Base-by-base conservation (phyloP, 352 stramenopile species). In the Phytopythium montanum region DNA sequence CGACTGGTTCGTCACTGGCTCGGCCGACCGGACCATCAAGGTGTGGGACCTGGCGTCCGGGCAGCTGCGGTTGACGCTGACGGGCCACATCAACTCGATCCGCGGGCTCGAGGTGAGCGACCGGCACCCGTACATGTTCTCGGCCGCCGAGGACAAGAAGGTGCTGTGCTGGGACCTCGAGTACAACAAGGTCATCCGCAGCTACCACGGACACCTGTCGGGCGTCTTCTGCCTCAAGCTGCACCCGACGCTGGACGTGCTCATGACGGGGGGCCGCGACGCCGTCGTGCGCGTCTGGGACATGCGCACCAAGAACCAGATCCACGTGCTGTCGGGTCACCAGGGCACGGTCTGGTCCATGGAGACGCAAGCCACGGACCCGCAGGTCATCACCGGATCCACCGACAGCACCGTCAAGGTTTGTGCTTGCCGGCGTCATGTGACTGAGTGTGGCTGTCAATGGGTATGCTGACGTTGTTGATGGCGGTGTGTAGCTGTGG, bases 121-220 rank as follows among this genome's bases (percentile, higher is more conserved):
- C 5, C 87, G 97, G 53, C 96, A 99, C 72, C 96, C 97, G 28
- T 99, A 99, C 69, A 72, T 99, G 18, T 99, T 99, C 71, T 98
- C 90, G 19, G 93, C 87, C 7, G 97, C 84, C n/a, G 97, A 99
- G 81, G 97, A 99, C 78, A 99, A 99, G 70, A 97, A 98, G 83
- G 97, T 99, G 34, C 89, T 97, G 42, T 97, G 87, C 76, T 99
- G 97, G 97, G 97, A 99, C 76, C 79, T 99, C 52, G 97, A 99
- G 85, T 98, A 97, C 66, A 99, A 99, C 76, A 98, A 99, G 73
- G 96, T 99, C 31, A 98, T 99, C 59, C 88, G 98, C 10, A 98
- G 98, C 79, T 99, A 99, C 79, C 97, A 99, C 71, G 98, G 98
- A n/a, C 98, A 99, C 68, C 76, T 99, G n/a, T 97, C 81, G 25